Conservation (phyloP, 345 rosid species). For the Chamaenerion angustifolium region DNA sequence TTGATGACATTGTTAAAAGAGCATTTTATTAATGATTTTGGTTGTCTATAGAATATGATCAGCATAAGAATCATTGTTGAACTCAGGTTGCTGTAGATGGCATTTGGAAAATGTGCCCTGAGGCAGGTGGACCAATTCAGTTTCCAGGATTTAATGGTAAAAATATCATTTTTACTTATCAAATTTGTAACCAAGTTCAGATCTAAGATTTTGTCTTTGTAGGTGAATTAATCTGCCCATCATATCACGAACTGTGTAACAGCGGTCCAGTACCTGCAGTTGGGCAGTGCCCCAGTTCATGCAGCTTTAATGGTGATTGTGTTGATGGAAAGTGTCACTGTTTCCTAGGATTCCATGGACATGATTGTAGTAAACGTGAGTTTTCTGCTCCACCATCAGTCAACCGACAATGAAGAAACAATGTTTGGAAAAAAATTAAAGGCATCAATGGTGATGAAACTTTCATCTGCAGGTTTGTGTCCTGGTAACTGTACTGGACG, state of each 20-base stretch:
- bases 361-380: constrained; percentile 83
- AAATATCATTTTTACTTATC: background rate
- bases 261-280: constrained; percentile 29
- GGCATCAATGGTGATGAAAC: background rate
- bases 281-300: constrained; percentile 74
- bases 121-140: constrained; percentile 77
- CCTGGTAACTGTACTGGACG: constrained; percentile 64
- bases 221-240: constrained; percentile 92
- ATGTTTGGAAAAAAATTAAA: background rate
- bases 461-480: constrained; percentile 52
- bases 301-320: constrained; percentile 89
- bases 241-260: constrained; percentile 81
- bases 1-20: too few species aligned
- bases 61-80: background rate
- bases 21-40: too few species aligned
- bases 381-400: background rate
- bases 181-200: background rate
- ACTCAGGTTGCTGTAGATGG: constrained; percentile 95
- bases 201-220: constrained; percentile 11
- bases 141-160: constrained; percentile 38
- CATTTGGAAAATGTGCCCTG: constrained; percentile 80
- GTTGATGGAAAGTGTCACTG: constrained; percentile 76
- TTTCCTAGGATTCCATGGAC: constrained; percentile 81
- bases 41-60: too few species aligned
- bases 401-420: background rate